A percentile compares a stretch with the other conserved stretches of the same genome.
phyloP scores from a whole-genome alignment of 768 basidiomycete species.

The Naganishia antarctica region DNA sequence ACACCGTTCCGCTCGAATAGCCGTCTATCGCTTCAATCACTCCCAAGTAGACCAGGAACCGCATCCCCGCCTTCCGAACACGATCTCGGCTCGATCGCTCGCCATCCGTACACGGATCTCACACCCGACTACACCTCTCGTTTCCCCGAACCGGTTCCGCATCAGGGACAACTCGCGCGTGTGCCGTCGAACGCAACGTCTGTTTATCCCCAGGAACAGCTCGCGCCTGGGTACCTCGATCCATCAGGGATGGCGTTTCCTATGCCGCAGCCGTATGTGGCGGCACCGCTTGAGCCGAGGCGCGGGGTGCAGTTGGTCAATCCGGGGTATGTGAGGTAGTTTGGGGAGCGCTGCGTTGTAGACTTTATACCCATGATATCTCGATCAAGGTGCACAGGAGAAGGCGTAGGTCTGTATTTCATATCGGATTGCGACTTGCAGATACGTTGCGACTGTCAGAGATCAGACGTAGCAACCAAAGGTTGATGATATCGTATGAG shows the following conservation, averaged over 20 bases:
- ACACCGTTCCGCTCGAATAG: neutral
- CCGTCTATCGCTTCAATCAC: neutral
- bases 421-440: too few species aligned
- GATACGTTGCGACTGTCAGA: too few species aligned
- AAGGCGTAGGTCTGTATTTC: too few species aligned
- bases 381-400: too few species aligned
- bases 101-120: neutral
- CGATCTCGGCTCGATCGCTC: constrained; percentile 8
- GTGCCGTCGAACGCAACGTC: constrained; percentile 10
- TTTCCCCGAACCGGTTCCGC: constrained; percentile 18
- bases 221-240: constrained; percentile 11
- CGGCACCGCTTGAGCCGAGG: neutral
- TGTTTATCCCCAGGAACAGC: neutral
- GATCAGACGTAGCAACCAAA: too few species aligned
- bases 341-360: too few species aligned
- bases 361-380: too few species aligned
- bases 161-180: neutral
- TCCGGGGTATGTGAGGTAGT: constrained; percentile 6
- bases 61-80: neutral
- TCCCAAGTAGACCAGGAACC: neutral
- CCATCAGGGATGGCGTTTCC: constrained; percentile 9
- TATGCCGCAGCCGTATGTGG: constrained; percentile 5
- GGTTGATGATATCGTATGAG: too few species aligned
- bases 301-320: neutral
- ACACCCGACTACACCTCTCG: neutral